Evolutionary conservation across 2,329 filamentous ascomycete species (phyloP).

Genomic region (Geosmithia putterillii): DNA sequence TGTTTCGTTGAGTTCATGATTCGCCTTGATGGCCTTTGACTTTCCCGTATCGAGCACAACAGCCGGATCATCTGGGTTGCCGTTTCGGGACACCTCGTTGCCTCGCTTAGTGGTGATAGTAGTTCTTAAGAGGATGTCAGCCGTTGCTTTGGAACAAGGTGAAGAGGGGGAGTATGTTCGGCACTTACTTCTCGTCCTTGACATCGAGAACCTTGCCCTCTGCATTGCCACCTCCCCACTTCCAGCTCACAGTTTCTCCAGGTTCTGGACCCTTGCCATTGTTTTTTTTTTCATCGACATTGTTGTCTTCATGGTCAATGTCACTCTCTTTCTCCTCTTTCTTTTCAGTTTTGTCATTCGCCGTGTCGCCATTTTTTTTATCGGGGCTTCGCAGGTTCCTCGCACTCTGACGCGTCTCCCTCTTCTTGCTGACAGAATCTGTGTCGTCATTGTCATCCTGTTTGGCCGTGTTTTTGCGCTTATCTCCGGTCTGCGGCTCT

Average conservation of each 20-base stretch:
- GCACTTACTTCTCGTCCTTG: slow-evolving; percentile 24
- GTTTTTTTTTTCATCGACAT: slow-evolving; percentile 22
- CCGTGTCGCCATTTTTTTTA: slow-evolving; percentile 9
- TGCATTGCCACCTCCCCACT: slow-evolving; percentile 29
- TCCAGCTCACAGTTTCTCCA: slow-evolving; percentile 32
- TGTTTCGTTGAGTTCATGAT: slow-evolving; percentile 22
- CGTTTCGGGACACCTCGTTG: slow-evolving; percentile 25
- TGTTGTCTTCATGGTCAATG: slow-evolving; percentile 21
- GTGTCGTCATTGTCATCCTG: slow-evolving; percentile 9
- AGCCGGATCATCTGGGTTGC: slow-evolving; percentile 25
- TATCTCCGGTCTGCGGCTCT: not conserved
- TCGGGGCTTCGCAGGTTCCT: slow-evolving; percentile 9
- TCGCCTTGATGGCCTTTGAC: slow-evolving; percentile 26
- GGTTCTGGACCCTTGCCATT: slow-evolving; percentile 20
- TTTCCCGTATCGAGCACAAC: slow-evolving; percentile 28
- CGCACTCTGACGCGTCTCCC: slow-evolving; percentile 13
- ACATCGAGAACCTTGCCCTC: slow-evolving; percentile 31
- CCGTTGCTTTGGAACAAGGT: not conserved
- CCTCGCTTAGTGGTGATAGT: slow-evolving; percentile 27
- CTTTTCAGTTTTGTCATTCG: slow-evolving; percentile 7
- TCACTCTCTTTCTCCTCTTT: slow-evolving; percentile 20
- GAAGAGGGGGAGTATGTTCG: not conserved
- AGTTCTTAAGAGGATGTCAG: slow-evolving; percentile 12
- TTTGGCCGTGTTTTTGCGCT: slow-evolving; percentile 12
- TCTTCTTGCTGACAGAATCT: slow-evolving; percentile 17